Evolutionary conservation across 805 yeast genomes (phyloP).

Genomic region (Starmera caribaea): DNA sequence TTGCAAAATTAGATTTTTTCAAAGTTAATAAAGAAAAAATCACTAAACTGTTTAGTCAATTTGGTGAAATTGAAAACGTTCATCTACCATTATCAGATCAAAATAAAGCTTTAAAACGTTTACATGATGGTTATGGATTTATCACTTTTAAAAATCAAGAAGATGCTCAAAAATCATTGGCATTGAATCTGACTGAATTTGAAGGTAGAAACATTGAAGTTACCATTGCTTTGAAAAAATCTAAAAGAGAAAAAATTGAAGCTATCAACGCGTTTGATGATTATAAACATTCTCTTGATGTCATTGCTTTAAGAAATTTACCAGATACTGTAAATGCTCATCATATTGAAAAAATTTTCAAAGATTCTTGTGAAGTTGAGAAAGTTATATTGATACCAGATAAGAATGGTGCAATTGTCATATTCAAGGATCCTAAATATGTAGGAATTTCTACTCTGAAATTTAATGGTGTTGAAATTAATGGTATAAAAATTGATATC

Average conservation of each 20-base stretch:
- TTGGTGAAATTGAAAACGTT: constrained; percentile 45
- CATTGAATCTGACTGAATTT: constrained; percentile 29
- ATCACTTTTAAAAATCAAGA: constrained; percentile 34
- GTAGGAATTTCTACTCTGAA: constrained; percentile 44
- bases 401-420: constrained; percentile 38
- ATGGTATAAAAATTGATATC: constrained; percentile 23
- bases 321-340: constrained; percentile 29
- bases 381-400: constrained; percentile 38
- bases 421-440: constrained; percentile 28
- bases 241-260: constrained; percentile 23
- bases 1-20: constrained; percentile 42
- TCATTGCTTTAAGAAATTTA: constrained; percentile 16
- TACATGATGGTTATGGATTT: constrained; percentile 60
- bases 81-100: constrained; percentile 33
- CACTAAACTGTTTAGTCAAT: constrained; percentile 30
- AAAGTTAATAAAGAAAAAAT: constrained; percentile 30
- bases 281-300: constrained; percentile 12
- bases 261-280: constrained; percentile 13
- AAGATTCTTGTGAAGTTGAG: constrained; percentile 26
- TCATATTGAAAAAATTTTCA: constrained; percentile 23
- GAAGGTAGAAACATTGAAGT: constrained; percentile 41
- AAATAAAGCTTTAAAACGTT: constrained; percentile 14
- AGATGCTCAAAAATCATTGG: constrained; percentile 39
- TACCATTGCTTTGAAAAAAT: constrained; percentile 33
- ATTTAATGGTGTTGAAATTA: constrained; percentile 29